Evolutionary conservation across 2,329 filamentous ascomycete genomes (phyloP).

Genomic region (Phialophora verrucosa): DNA sequence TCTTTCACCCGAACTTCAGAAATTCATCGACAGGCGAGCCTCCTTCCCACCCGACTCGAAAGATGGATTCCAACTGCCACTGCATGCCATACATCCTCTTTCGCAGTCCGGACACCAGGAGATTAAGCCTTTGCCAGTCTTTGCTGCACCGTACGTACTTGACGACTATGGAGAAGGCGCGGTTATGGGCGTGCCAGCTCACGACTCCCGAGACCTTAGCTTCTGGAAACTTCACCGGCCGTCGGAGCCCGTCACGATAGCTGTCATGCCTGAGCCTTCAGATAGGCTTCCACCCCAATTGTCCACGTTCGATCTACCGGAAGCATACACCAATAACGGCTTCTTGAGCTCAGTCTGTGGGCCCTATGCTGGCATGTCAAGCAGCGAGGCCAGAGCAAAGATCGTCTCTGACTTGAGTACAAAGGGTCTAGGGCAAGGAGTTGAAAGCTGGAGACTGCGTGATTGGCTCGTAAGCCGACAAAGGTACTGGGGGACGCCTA

Average conservation of each 20-base stretch:
- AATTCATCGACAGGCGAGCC: conserved; percentile 66
- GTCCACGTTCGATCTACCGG: conserved; percentile 46
- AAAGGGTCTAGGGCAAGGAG: conserved; percentile 63
- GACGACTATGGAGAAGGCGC: conserved; percentile 85
- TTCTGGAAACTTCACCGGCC: conserved; percentile 76
- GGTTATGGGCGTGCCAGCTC: conserved; percentile 89
- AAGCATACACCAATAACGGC: conserved; percentile 69
- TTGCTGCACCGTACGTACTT: conserved; percentile 82
- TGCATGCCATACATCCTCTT: conserved; percentile 71
- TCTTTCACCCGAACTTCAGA: conserved; percentile 65
- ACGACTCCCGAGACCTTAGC: conserved; percentile 76
- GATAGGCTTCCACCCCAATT: conserved; percentile 40
- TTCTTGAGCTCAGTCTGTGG: conserved; percentile 70
- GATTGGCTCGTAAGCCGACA: conserved; percentile 95
- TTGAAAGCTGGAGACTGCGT: conserved; percentile 77
- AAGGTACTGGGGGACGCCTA: conserved; percentile 88
- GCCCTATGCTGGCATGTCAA: conserved; percentile 67
- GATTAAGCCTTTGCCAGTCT: conserved; percentile 70
- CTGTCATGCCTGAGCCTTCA: conserved; percentile 57
- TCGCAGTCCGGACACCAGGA: conserved; percentile 58
- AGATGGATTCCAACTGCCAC: conserved; percentile 69
- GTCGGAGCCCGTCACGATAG: conserved; percentile 65
- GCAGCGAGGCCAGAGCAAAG: conserved; percentile 64
- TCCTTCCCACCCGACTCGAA: conserved; percentile 63
- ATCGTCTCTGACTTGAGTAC: conserved; percentile 61